These are phyloP conservation scores for Mycogone perniciosa DNA, from an alignment of 2,329 filamentous ascomycete genomes.

Conservation along the genomic window DNA sequence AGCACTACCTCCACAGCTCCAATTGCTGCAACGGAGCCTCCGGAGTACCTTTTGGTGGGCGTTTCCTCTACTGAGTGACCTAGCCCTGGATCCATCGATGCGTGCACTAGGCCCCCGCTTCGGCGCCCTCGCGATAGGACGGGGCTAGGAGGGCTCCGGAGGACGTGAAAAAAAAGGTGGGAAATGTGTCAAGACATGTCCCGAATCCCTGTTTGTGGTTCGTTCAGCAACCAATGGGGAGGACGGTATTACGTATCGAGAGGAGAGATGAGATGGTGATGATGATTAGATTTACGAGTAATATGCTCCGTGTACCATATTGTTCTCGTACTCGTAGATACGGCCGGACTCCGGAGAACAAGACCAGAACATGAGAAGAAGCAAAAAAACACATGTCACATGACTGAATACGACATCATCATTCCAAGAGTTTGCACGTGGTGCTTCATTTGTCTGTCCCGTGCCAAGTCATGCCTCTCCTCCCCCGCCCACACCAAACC, in stretches of 20 bases:
- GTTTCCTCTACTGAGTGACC: background rate
- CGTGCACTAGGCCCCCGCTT: background rate
- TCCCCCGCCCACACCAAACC: background rate
- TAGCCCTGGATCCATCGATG: background rate
- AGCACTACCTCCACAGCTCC: background rate
- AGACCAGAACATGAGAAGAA: too few relatives aligned
- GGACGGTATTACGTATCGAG: conserved; percentile 5
- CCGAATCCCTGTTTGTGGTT: background rate
- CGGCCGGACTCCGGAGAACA: too few relatives aligned
- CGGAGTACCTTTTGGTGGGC: background rate
- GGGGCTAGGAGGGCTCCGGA: background rate
- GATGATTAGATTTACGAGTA: too few relatives aligned
- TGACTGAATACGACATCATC: too few relatives aligned
- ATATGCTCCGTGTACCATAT: too few relatives aligned
- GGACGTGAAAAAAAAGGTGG: background rate
- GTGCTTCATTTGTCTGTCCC: background rate
- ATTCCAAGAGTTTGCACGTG: too few relatives aligned
- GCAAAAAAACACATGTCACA: too few relatives aligned
- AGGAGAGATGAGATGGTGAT: too few relatives aligned
- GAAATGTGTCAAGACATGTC: background rate
- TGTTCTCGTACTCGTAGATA: too few relatives aligned
- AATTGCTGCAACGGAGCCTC: background rate
- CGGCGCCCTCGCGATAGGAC: background rate
- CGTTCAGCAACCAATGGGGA: background rate
- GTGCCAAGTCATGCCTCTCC: background rate